Base-by-base conservation (phyloP, 1,284 basidiomycete genomes). In the Sporisorium exsertum region DNA sequence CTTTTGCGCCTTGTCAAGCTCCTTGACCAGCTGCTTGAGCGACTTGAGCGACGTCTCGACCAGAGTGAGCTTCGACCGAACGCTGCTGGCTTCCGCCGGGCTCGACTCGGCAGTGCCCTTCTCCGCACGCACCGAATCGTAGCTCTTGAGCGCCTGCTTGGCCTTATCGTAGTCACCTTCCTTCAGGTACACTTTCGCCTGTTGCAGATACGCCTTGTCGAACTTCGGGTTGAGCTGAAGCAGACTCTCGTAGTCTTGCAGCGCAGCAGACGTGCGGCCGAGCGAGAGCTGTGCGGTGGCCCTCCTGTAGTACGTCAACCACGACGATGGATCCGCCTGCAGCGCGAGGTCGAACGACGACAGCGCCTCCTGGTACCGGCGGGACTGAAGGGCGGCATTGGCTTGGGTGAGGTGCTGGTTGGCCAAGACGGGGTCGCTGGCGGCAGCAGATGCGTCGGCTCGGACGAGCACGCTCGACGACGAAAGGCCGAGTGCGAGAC, bases 231-330 rank as follows among this genome's bases (percentile, higher is more conserved):
- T 84, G 43, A 81, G 67, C 29, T 67, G 58, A 20, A 84, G 59
- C 16, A 82, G 52, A 22, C 62, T 72, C 32, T 81, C 60, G 56
- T 84, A 71, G 46, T 84, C 83, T 12, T 77, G 65, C 5, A 84
- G 68, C 3, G 84, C 84, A 1, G 82, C 75, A 1, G 66, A 64
- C 12, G 81, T 80, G 27, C 84, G 72, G 12, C 83, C 84, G 27
- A 84, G 73, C 18, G 83, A 82, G 42, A 84, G 82, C 47, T 78
- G 75, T 20, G 84, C 84, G 12, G 84, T 85, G 5, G 83, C 78
- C 24, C 84, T 72, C 6, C 83, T 72, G 64, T 81, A 85, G 77
- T 84, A 84, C 24, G 79, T 74, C 26, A 84, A 77, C 60, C 77
- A 84, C n/a, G 76, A 61, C 13, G 57, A 49, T 1, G 81, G 80